Evolutionary conservation across 352 stramenopile genomes (phyloP).

Genomic region (Pythium dissimile): DNA sequence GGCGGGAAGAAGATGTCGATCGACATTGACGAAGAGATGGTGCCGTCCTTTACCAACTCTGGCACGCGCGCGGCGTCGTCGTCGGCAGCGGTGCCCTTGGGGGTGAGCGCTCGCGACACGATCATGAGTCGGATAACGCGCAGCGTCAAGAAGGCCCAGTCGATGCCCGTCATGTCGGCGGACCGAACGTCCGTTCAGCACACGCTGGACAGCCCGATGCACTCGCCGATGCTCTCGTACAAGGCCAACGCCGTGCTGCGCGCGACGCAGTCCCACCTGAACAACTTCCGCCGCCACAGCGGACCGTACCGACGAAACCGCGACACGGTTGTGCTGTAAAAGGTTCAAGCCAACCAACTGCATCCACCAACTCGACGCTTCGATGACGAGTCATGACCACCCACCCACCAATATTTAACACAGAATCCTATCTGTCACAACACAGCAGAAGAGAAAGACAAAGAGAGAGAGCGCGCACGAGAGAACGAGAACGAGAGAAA

Average conservation of each 20-base stretch:
- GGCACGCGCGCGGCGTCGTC: not conserved
- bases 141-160: constrained; percentile 25
- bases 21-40: constrained; percentile 21
- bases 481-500: too few species aligned
- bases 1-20: constrained; percentile 24
- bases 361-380: not conserved
- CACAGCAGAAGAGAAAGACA: too few species aligned
- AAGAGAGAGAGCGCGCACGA: too few species aligned
- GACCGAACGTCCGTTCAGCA: constrained; percentile 12
- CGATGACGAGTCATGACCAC: too few species aligned
- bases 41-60: not conserved
- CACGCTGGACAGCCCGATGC: not conserved
- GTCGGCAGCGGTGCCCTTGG: not conserved
- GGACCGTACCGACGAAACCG: constrained; percentile 42
- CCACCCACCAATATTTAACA: constrained; percentile 9
- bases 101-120: constrained; percentile 2
- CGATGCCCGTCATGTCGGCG: constrained; percentile 10
- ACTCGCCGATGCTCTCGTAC: constrained; percentile 29
- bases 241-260: constrained; percentile 23
- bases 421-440: too few species aligned
- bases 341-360: not conserved
- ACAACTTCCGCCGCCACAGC: constrained; percentile 51
- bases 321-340: constrained; percentile 42
- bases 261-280: constrained; percentile 20
- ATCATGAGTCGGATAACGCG: constrained; percentile 27